Evolutionary conservation across 2,329 filamentous ascomycete species (phyloP).

Genomic region (Colletotrichum noveboracense): DNA sequence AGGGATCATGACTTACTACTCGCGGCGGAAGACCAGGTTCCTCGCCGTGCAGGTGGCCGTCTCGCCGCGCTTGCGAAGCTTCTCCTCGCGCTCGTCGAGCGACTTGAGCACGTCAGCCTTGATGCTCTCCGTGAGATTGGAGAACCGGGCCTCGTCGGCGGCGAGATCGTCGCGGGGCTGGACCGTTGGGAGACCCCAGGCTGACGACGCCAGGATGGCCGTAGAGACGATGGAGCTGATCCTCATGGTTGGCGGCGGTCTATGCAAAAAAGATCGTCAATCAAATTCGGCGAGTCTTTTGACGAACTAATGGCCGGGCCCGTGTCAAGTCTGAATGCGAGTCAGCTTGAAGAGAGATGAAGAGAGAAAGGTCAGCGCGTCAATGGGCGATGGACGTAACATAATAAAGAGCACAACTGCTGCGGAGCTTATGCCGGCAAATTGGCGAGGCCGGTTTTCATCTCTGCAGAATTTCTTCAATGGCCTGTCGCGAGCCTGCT

Average conservation of each 20-base stretch:
- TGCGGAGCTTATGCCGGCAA: neutral
- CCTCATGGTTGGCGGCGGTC: neutral
- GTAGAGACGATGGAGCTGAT: constrained; percentile 20
- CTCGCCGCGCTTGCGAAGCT: constrained; percentile 24
- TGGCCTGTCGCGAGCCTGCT: neutral
- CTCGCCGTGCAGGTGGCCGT: constrained; percentile 26
- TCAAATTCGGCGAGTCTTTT: neutral
- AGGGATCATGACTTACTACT: constrained; percentile 29
- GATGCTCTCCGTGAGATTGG: constrained; percentile 24
- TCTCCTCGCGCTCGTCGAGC: constrained; percentile 23
- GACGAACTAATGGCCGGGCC: neutral
- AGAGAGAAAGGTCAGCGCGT: neutral
- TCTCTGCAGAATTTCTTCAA: neutral
- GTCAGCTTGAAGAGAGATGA: neutral
- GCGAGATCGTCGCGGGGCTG: constrained; percentile 10
- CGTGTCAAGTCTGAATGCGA: neutral
- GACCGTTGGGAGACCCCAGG: constrained; percentile 16
- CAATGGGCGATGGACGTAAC: neutral
- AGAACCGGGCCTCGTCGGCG: constrained; percentile 17
- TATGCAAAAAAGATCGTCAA: neutral
- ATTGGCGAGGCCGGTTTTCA: neutral
- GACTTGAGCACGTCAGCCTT: constrained; percentile 21
- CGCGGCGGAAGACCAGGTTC: constrained; percentile 30
- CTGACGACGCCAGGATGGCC: constrained; percentile 15
- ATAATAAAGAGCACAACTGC: neutral